Conservation (phyloP, 768 basidiomycete species). For the Boletus speciosus region DNA sequence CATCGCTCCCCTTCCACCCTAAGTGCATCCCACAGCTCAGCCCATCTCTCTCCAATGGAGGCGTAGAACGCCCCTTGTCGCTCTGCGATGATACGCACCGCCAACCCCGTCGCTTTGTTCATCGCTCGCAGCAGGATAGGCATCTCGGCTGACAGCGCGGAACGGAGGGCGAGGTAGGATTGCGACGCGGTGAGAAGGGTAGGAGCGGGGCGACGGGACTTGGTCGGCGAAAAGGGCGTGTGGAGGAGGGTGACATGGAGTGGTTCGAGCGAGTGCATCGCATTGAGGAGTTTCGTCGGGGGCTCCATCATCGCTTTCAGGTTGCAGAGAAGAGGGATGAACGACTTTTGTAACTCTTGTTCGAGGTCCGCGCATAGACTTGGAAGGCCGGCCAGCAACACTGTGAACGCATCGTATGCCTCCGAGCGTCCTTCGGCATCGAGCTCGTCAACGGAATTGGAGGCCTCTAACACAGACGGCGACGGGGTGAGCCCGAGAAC, state of each 20-base stretch:
- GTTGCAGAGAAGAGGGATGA: slow-evolving; percentile 56
- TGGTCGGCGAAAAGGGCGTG: slow-evolving; percentile 57
- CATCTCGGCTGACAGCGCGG: slow-evolving; percentile 67
- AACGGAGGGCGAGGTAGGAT: slow-evolving; percentile 73
- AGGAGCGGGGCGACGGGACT: slow-evolving; percentile 53
- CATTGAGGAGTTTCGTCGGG: slow-evolving; percentile 62
- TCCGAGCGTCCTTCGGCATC: slow-evolving; percentile 40
- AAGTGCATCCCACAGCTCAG: slow-evolving; percentile 82
- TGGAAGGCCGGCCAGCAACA: slow-evolving; percentile 53
- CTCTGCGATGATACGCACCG: slow-evolving; percentile 49
- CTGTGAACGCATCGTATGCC: slow-evolving; percentile 69
- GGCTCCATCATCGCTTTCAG: slow-evolving; percentile 58
- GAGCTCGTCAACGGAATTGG: slow-evolving; percentile 10
- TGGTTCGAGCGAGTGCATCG: slow-evolving; percentile 72
- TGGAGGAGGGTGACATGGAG: slow-evolving; percentile 69
- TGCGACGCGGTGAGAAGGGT: slow-evolving; percentile 69
- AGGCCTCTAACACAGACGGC: slow-evolving; percentile 17
- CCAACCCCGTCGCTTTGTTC: slow-evolving; percentile 54
- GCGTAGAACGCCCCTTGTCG: slow-evolving; percentile 61
- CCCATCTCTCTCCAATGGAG: slow-evolving; percentile 64
- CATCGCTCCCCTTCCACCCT: slow-evolving; percentile 67
- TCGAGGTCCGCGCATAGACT: slow-evolving; percentile 54
- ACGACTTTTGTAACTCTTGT: slow-evolving; percentile 45
- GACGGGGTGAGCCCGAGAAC: slow-evolving; percentile 60
- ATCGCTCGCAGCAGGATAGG: slow-evolving; percentile 59